Evolutionary conservation across 805 yeast species (phyloP).

Genomic region (Clavispora phyllophila): DNA sequence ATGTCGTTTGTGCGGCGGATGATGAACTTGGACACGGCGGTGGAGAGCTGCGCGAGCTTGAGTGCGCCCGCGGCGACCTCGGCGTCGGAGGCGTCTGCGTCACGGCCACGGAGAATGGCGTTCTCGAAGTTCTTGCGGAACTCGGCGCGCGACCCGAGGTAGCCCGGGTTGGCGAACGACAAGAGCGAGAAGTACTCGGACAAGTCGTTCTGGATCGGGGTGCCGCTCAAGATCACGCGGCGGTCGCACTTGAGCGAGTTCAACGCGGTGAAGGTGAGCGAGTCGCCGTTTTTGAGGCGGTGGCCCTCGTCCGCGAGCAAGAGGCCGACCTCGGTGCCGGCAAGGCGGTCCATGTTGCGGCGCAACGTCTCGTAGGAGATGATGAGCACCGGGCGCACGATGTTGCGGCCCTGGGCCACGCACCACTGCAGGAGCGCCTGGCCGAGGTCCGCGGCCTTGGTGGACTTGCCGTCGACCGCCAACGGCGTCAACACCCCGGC

Average conservation of each 20-base stretch:
- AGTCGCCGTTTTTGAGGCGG: constrained; percentile 65
- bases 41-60: constrained; percentile 66
- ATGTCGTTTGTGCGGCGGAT: constrained; percentile 95
- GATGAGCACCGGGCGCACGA: constrained; percentile 89
- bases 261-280: constrained; percentile 82
- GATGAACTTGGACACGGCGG: constrained; percentile 79
- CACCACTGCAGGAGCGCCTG: constrained; percentile 79
- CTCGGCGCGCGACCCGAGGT: constrained; percentile 77
- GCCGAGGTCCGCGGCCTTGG: constrained; percentile 64
- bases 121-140: constrained; percentile 82
- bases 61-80: constrained; percentile 66
- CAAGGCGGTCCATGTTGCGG: constrained; percentile 71
- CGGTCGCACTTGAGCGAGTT: constrained; percentile 80
- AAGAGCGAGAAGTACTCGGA: constrained; percentile 89
- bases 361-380: constrained; percentile 92
- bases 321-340: constrained; percentile 77
- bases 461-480: constrained; percentile 87
- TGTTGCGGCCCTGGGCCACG: constrained; percentile 75
- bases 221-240: constrained; percentile 89
- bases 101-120: constrained; percentile 79
- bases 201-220: constrained; percentile 94
- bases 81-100: constrained; percentile 79
- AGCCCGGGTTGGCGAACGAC: constrained; percentile 91
- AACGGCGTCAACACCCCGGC: constrained; percentile 83
- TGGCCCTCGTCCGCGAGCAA: constrained; percentile 50